These are phyloP conservation scores for Colletotrichum liaoningense DNA, from an alignment of 2,329 filamentous ascomycete genomes.

Conservation along the genomic window DNA sequence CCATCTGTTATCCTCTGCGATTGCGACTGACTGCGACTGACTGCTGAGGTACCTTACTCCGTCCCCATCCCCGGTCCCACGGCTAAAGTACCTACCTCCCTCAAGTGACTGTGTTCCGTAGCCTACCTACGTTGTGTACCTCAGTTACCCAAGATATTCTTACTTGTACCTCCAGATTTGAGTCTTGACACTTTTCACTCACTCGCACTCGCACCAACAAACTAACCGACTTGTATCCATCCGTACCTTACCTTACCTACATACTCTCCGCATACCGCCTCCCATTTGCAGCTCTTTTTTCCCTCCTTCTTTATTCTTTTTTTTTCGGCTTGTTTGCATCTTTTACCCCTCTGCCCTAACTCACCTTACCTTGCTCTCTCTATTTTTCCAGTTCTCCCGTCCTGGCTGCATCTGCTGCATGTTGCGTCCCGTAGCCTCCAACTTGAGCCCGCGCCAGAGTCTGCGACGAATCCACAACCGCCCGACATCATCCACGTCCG, in stretches of 20 bases:
- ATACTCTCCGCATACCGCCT: neutral
- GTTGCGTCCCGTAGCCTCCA: neutral
- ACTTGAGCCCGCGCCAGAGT: neutral
- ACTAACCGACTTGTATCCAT: conserved; percentile 2
- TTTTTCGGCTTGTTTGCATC: neutral
- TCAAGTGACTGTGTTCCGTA: neutral
- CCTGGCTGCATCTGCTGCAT: conserved; percentile 4
- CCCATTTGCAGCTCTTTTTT: neutral
- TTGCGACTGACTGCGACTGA: neutral
- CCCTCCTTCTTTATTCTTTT: neutral
- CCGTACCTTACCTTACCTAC: conserved; percentile 1
- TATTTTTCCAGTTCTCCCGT: neutral
- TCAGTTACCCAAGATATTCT: no score
- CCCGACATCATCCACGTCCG: conserved; percentile 12
- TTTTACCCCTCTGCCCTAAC: neutral
- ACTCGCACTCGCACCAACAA: neutral
- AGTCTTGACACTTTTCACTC: conserved; percentile 21
- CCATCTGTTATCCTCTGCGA: neutral
- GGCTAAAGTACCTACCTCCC: neutral
- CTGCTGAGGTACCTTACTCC: neutral
- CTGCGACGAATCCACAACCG: conserved; percentile 1
- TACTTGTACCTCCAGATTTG: no score
- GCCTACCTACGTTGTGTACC: no score
- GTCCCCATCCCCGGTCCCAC: neutral
- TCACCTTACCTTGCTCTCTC: neutral